A percentile compares a stretch with the other conserved stretches of the same genome.
These are phyloP conservation scores for Aspergillus carbonarius DNA, from an alignment of 2,329 filamentous ascomycete species.

Conservation along the genomic window DNA sequence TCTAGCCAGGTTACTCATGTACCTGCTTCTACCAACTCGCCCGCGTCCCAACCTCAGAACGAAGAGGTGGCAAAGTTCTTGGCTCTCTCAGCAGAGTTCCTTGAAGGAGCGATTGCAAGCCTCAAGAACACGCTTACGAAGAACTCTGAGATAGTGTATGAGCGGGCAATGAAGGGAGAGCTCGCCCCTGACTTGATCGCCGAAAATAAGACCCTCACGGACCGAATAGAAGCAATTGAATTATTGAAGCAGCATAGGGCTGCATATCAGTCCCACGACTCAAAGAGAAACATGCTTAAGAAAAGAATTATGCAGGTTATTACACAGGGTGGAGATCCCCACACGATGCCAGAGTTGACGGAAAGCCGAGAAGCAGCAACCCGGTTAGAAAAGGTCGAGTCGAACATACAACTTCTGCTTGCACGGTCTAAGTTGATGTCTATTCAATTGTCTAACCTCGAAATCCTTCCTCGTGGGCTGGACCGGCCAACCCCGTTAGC, in stretches of 20 bases:
- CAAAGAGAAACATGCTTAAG: slow-evolving; percentile 37
- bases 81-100: slow-evolving; percentile 22
- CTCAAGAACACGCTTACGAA: slow-evolving; percentile 32
- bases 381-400: slow-evolving; percentile 36
- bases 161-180: slow-evolving; percentile 38
- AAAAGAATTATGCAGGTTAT: slow-evolving; percentile 36
- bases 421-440: slow-evolving; percentile 28
- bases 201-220: slow-evolving; percentile 36
- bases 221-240: slow-evolving; percentile 40
- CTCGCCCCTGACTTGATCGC: slow-evolving; percentile 33
- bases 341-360: slow-evolving; percentile 33
- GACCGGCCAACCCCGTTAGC: neutral
- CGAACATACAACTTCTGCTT: slow-evolving; percentile 35
- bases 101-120: slow-evolving; percentile 29
- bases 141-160: slow-evolving; percentile 40
- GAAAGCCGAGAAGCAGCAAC: slow-evolving; percentile 34
- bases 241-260: slow-evolving; percentile 30
- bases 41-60: slow-evolving; percentile 21
- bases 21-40: slow-evolving; percentile 4
- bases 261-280: slow-evolving; percentile 26
- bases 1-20: slow-evolving; percentile 14
- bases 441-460: neutral
- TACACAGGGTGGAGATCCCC: slow-evolving; percentile 33
- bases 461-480: neutral
- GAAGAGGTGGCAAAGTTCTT: slow-evolving; percentile 33